Evolutionary conservation across 2,329 filamentous ascomycete genomes (phyloP).

Genomic region (Pestalotiopsis sp.): DNA sequence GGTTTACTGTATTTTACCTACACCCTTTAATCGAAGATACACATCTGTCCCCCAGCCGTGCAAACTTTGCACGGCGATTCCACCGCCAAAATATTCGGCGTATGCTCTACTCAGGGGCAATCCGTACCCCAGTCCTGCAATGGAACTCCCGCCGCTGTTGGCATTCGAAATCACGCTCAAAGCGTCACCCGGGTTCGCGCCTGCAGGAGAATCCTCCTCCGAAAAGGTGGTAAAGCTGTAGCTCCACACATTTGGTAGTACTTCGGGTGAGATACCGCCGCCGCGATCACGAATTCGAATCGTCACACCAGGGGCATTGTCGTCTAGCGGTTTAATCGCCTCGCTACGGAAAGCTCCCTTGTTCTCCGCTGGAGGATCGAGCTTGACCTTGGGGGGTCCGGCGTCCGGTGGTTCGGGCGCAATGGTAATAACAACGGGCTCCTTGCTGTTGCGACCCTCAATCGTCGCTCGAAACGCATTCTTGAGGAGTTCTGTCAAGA

Average conservation of each 20-base stretch:
- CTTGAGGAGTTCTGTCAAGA: slow-evolving; percentile 93
- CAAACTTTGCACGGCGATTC: slow-evolving; percentile 91
- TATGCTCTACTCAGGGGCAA: slow-evolving; percentile 89
- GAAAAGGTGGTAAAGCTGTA: slow-evolving; percentile 97
- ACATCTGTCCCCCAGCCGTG: slow-evolving; percentile 88
- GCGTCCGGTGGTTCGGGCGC: slow-evolving; percentile 63
- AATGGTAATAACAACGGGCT: slow-evolving; percentile 91
- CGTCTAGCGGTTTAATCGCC: slow-evolving; percentile 60
- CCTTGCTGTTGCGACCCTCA: slow-evolving; percentile 76
- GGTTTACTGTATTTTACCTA: slow-evolving; percentile 52
- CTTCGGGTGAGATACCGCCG: slow-evolving; percentile 85
- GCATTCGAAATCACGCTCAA: slow-evolving; percentile 75
- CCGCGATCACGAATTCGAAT: slow-evolving; percentile 96
- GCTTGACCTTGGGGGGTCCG: slow-evolving; percentile 30
- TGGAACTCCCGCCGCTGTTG: slow-evolving; percentile 75
- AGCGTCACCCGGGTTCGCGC: slow-evolving; percentile 56
- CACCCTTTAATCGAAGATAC: slow-evolving; percentile 66
- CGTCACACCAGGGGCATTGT: slow-evolving; percentile 81
- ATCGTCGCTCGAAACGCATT: slow-evolving; percentile 95
- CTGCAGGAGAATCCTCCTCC: slow-evolving; percentile 56
- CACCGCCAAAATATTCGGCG: slow-evolving; percentile 96
- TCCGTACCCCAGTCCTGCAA: slow-evolving; percentile 92
- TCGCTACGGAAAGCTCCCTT: slow-evolving; percentile 46
- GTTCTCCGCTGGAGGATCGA: slow-evolving; percentile 39
- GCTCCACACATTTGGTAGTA: slow-evolving; percentile 88